Percentiles rank a stretch among this genome's conserved stretches.
Evolutionary conservation across 176 grass and related monocot species (phyloP).

Genomic region (Secale cereale): DNA sequence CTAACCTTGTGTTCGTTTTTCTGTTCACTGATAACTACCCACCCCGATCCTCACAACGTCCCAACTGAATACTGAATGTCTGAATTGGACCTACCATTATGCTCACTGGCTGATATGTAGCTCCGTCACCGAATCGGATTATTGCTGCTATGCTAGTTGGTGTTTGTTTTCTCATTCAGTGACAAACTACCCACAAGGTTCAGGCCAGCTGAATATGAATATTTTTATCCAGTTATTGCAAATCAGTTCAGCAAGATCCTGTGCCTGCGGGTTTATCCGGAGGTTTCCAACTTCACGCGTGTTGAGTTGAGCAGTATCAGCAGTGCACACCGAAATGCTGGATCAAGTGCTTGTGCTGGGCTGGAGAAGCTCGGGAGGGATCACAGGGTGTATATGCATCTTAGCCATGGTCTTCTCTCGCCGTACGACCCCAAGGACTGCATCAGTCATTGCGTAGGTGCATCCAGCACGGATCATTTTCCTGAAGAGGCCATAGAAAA

Average conservation of each 20-base stretch:
- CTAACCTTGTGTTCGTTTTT: background rate
- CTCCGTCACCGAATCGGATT: too few species aligned
- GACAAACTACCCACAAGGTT: background rate
- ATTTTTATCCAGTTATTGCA: conserved; percentile 25
- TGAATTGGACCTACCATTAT: too few species aligned
- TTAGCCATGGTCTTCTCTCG: conserved; percentile 34
- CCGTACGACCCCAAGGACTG: conserved; percentile 15
- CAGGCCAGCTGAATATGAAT: background rate
- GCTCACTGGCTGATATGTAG: too few species aligned
- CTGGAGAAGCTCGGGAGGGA: conserved; percentile 24
- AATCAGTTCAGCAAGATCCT: conserved; percentile 57
- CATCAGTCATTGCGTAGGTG: conserved; percentile 31
- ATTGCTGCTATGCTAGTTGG: background rate
- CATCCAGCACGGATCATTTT: conserved; percentile 64
- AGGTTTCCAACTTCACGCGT: conserved; percentile 40
- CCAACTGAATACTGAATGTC: too few species aligned
- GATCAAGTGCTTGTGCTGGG: conserved; percentile 26
- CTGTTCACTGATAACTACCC: background rate
- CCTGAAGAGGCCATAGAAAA: conserved; percentile 61
- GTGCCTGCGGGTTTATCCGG: conserved; percentile 42
- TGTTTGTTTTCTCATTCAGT: background rate
- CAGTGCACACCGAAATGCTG: background rate
- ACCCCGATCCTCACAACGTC: background rate
- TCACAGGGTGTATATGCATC: conserved; percentile 44
- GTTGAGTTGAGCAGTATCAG: conserved; percentile 7